These are phyloP conservation scores for Agrocybe praecox DNA, from an alignment of 768 basidiomycete species.

Conservation along the genomic window DNA sequence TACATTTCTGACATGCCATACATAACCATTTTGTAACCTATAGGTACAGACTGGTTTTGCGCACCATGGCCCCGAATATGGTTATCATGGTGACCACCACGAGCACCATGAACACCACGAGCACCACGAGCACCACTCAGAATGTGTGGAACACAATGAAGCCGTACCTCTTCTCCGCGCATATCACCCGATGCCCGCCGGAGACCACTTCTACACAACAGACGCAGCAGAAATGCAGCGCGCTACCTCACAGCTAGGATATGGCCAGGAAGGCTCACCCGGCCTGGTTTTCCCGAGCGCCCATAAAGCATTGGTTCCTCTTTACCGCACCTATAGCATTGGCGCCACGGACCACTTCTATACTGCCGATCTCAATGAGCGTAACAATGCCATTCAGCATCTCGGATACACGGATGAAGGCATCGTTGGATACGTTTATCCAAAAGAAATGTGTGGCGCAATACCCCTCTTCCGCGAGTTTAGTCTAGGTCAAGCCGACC, in stretches of 20 bases:
- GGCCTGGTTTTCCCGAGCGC: neutral
- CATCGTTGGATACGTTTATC: constrained; percentile 8
- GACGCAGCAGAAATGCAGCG: neutral
- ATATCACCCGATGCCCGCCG: neutral
- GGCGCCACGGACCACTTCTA: constrained; percentile 2
- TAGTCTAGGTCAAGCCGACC: neutral
- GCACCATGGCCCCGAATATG: no score
- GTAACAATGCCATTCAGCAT: constrained; percentile 2
- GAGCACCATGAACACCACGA: no score
- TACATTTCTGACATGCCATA: no score
- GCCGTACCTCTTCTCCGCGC: neutral
- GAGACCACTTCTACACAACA: neutral
- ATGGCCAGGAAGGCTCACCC: neutral
- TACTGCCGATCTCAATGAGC: neutral
- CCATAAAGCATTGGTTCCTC: no score
- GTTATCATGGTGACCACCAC: no score
- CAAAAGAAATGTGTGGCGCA: neutral
- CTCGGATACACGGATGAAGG: constrained; percentile 4
- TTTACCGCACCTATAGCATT: no score
- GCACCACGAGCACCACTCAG: no score
- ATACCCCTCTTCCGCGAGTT: constrained; percentile 4
- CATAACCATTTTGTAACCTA: no score
- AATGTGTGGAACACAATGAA: no score
- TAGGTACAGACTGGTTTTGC: no score
- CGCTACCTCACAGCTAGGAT: neutral